phyloP scores from a whole-genome alignment of 805 yeast species.

The Saturnispora serradocipensis region DNA sequence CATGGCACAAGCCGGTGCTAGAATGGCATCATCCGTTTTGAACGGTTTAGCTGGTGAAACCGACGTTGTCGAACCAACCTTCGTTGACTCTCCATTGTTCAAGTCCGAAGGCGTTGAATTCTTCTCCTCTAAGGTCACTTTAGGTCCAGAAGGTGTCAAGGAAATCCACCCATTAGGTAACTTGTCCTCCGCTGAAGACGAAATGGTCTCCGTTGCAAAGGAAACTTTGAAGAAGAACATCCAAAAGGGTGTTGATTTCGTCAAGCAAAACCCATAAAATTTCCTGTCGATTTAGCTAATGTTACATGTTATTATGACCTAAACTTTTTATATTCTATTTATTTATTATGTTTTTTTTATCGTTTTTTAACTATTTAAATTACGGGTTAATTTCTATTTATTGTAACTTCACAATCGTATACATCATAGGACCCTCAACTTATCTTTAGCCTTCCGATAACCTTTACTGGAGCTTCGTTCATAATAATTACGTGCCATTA shows the following conservation, averaged over 20 bases:
- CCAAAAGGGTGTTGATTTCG: slow-evolving; percentile 87
- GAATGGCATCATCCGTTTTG: slow-evolving; percentile 60
- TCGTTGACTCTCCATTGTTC: slow-evolving; percentile 69
- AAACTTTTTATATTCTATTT: slow-evolving; percentile 5
- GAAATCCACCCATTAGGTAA: slow-evolving; percentile 71
- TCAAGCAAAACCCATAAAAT: slow-evolving; percentile 54
- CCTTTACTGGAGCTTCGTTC: slow-evolving; percentile 54
- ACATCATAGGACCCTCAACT: slow-evolving; percentile 23
- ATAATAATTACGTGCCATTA: slow-evolving; percentile 42
- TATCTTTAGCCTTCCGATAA: slow-evolving; percentile 43
- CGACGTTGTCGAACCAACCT: slow-evolving; percentile 43
- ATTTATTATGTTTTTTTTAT: neutral
- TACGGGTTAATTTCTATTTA: neutral
- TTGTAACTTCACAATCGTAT: neutral
- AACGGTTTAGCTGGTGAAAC: slow-evolving; percentile 41
- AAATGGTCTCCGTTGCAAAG: slow-evolving; percentile 71
- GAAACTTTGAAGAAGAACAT: slow-evolving; percentile 87
- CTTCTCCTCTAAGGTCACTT: slow-evolving; percentile 91
- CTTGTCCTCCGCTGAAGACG: slow-evolving; percentile 71
- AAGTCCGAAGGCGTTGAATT: slow-evolving; percentile 87
- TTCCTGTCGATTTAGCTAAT: neutral
- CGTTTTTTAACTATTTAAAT: neutral
- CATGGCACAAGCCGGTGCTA: slow-evolving; percentile 87
- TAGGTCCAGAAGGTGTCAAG: slow-evolving; percentile 86
- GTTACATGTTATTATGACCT: neutral